Evolutionary conservation across 1,139 yeast genomes (phyloP).

Genomic region (Blastobotrys persicus): DNA sequence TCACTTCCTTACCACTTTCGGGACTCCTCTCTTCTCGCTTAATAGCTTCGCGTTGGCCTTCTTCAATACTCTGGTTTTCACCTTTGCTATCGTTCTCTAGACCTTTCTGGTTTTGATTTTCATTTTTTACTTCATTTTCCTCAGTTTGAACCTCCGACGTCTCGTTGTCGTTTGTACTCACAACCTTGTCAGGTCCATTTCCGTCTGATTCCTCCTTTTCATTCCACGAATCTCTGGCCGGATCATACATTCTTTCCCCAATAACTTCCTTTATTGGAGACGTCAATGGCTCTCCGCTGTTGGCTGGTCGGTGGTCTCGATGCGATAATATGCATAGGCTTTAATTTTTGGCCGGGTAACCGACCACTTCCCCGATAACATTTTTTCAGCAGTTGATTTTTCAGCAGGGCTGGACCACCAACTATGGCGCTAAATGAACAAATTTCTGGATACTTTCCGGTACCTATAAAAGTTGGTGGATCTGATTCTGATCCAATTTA

Average conservation of each 20-base stretch:
- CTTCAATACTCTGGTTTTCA: not conserved
- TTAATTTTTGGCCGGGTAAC: not conserved
- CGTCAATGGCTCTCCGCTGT: no score
- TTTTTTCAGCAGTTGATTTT: no score
- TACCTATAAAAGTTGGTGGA: conserved; percentile 44
- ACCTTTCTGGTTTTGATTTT: not conserved
- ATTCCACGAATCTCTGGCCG: conserved; percentile 36
- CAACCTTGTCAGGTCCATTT: not conserved
- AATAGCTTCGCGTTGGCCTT: not conserved
- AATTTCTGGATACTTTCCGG: conserved; percentile 55
- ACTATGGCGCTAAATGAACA: conserved; percentile 28
- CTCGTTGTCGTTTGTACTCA: not conserved
- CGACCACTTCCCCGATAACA: not conserved
- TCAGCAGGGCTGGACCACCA: not conserved
- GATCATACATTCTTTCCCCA: conserved; percentile 32
- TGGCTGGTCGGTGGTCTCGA: no score
- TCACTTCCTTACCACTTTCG: not conserved
- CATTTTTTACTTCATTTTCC: no score
- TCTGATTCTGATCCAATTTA: conserved; percentile 19
- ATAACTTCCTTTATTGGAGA: not conserved
- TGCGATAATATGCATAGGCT: no score
- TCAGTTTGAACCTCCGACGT: no score
- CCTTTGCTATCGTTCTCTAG: not conserved
- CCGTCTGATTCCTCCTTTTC: conserved; percentile 16
- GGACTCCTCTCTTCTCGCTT: conserved; percentile 1